Percentiles rank a stretch among this genome's conserved stretches.
These are phyloP conservation scores for Solanum hybrid DNA, from an alignment of 305 asterid genomes.

Conservation along the genomic window DNA sequence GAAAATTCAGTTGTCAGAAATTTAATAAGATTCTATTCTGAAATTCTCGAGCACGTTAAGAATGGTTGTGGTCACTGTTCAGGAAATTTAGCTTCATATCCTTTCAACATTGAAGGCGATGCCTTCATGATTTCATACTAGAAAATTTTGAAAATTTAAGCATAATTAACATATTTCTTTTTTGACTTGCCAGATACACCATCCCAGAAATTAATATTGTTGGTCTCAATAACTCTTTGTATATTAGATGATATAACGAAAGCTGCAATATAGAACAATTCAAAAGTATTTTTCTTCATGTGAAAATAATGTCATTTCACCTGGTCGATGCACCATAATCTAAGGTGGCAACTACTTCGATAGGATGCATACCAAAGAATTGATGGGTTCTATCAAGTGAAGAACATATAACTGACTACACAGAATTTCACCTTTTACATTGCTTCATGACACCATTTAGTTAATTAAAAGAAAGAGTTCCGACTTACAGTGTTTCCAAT, in stretches of 20 bases:
- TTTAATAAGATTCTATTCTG: not conserved
- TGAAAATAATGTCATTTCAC: not conserved
- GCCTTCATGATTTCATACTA: not conserved
- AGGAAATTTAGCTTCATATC: not conserved
- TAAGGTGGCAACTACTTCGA: not conserved
- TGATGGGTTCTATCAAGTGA: not conserved
- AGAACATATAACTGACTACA: not conserved
- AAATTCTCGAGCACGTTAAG: not conserved
- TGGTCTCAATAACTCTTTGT: not conserved
- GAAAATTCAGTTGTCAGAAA: not conserved
- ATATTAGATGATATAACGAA: not conserved
- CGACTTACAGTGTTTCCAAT: constrained; percentile 88
- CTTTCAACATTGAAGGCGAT: not conserved
- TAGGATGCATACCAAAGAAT: not conserved
- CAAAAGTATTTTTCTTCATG: not conserved
- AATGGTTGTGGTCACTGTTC: not conserved
- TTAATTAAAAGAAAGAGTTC: not conserved
- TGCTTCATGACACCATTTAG: not conserved
- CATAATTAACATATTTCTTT: not conserved
- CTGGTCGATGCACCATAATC: not conserved
- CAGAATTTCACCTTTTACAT: not conserved
- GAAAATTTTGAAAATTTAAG: not conserved
- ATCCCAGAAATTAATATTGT: not conserved
- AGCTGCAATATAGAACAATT: not conserved
- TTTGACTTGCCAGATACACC: not conserved